These are phyloP conservation scores for Sarcodon aspratus DNA, from an alignment of 768 basidiomycete species.

Conservation along the genomic window DNA sequence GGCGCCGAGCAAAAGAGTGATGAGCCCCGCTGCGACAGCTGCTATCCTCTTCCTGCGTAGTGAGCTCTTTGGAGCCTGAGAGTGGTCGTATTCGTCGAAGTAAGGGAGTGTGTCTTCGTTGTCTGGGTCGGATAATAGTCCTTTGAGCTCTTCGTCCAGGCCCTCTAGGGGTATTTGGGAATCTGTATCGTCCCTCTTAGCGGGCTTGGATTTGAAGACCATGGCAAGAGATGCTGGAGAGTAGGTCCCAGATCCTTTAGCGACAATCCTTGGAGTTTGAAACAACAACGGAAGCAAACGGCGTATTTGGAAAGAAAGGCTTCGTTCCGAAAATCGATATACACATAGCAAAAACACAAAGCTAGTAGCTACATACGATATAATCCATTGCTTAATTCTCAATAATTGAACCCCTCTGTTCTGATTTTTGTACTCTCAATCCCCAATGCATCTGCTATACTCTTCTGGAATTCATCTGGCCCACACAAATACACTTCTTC, in stretches of 20 bases:
- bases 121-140: slow-evolving; percentile 8
- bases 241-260: too few species aligned
- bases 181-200: too few species aligned
- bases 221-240: too few species aligned
- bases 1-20: slow-evolving; percentile 1
- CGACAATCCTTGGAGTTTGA: too few species aligned
- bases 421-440: slow-evolving; percentile 20
- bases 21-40: background rate
- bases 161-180: too few species aligned
- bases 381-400: background rate
- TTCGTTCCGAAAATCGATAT: too few species aligned
- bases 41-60: background rate
- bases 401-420: slow-evolving; percentile 35
- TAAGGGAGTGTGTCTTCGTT: background rate
- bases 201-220: too few species aligned
- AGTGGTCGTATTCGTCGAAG: background rate
- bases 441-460: slow-evolving; percentile 21
- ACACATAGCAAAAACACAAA: too few species aligned
- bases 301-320: too few species aligned
- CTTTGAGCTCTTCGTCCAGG: slow-evolving; percentile 10
- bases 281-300: too few species aligned
- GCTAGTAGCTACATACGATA: too few species aligned
- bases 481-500: slow-evolving; percentile 39
- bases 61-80: background rate
- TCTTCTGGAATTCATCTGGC: slow-evolving; percentile 32